Conservation (phyloP, 257 asterid genomes). For the Petunia axillaris region DNA sequence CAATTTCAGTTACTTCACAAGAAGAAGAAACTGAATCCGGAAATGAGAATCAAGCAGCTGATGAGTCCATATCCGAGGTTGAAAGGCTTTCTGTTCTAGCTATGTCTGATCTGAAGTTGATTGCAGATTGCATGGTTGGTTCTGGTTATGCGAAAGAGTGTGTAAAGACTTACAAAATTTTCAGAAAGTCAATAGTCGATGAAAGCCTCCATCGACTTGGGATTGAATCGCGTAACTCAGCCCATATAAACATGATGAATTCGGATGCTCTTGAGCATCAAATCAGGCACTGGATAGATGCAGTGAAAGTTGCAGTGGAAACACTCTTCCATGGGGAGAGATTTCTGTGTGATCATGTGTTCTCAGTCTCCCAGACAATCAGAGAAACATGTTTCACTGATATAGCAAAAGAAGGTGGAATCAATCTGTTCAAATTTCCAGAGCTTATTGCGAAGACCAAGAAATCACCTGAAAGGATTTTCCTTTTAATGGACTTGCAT, state of each 20-base stretch:
- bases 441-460: conserved; percentile 55
- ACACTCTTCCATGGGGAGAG: conserved; percentile 60
- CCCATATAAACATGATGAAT: conserved; percentile 51
- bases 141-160: conserved; percentile 73
- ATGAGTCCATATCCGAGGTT: conserved; percentile 37
- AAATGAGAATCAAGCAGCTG: conserved; percentile 15
- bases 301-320: conserved; percentile 49
- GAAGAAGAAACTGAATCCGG: conserved; percentile 40
- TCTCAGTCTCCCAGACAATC: conserved; percentile 47
- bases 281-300: conserved; percentile 48
- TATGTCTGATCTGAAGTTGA: conserved; percentile 59
- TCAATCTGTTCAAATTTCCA: conserved; percentile 57
- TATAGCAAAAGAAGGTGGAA: conserved; percentile 50
- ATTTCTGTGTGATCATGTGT: conserved; percentile 63
- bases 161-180: conserved; percentile 46
- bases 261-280: conserved; percentile 43
- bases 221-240: conserved; percentile 35
- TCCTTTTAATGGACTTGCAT: conserved; percentile 44
- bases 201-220: conserved; percentile 62
- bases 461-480: conserved; percentile 47
- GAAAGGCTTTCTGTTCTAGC: conserved; percentile 41
- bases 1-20: conserved; percentile 43
- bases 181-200: conserved; percentile 56
- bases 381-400: conserved; percentile 61
- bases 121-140: conserved; percentile 64